A percentile compares a stretch with the other conserved stretches of the same genome.
Evolutionary conservation across 805 yeast species (phyloP).

Genomic region (Sugiyamaella mastotermitis): DNA sequence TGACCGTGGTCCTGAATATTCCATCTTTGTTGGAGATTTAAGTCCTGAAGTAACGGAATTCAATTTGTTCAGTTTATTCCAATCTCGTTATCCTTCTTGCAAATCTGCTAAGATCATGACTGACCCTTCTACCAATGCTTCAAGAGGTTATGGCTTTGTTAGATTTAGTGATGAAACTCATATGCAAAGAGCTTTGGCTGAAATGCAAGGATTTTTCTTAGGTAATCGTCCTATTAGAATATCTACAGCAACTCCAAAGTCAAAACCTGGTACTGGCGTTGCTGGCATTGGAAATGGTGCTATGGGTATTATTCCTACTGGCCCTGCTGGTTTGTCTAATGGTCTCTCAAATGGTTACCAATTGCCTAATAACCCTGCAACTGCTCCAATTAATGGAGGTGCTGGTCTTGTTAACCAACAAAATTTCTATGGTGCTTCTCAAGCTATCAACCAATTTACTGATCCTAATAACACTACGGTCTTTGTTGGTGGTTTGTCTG

Average conservation of each 20-base stretch:
- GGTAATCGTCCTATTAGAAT: constrained; percentile 75
- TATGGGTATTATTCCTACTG: constrained; percentile 6
- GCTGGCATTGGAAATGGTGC: constrained; percentile 1
- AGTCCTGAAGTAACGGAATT: constrained; percentile 68
- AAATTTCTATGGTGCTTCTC: constrained; percentile 4
- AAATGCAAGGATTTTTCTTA: constrained; percentile 74
- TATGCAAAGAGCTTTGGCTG: constrained; percentile 64
- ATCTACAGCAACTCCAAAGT: constrained; percentile 57
- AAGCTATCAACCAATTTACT: constrained; percentile 45
- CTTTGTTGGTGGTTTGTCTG: constrained; percentile 71
- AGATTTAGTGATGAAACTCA: constrained; percentile 60
- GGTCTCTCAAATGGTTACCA: constrained; percentile 19
- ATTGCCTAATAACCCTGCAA: constrained; percentile 20
- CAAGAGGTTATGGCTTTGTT: constrained; percentile 90
- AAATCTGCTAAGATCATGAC: constrained; percentile 72
- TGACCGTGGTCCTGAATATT: constrained; percentile 41
- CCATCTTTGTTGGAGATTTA: constrained; percentile 83
- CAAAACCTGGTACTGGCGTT: constrained; percentile 27
- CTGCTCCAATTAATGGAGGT: constrained; percentile 13
- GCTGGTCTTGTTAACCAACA: background rate
- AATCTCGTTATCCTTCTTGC: constrained; percentile 63
- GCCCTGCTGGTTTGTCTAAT: constrained; percentile 22
- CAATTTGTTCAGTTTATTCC: constrained; percentile 58
- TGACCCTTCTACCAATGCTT: constrained; percentile 61
- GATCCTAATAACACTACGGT: constrained; percentile 81